Base-by-base conservation (phyloP, 208 protist species). In the Trypanosoma brucei region DNA sequence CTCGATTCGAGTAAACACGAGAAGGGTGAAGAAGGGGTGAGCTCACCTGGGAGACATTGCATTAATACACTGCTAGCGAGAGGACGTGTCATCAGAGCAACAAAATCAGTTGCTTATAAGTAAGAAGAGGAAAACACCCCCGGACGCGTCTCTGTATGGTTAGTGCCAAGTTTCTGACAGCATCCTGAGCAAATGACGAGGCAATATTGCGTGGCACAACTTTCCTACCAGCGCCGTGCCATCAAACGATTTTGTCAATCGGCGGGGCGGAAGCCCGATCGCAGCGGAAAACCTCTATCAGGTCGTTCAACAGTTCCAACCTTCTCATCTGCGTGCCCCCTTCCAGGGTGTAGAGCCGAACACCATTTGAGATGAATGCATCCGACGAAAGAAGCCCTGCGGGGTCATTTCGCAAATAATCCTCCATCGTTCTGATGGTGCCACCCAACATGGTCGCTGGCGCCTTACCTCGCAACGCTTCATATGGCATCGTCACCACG, bases 271-370 rank as follows among this genome's bases (percentile, higher is more conserved):
- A 83, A 3, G 71, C 56, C 2, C 72, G 59, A 36, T 91, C 84
- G 39, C 75, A 87, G 6, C 82, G 74, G 59, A 88, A 91, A 13
- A 86, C 78, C 65, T 94, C 88, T 31, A 94, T n/a, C 55, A 94
- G 53, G 59, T 86, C 75, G 4, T 69, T 64, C 59, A 94, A 39
- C 8, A 70, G 46, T 6, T 81, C 76, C 66, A 91, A 49, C 42
- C 82, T 79, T 8, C 60, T 66, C 40, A 63, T 54, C 31, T 70
- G 75, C 48, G 83, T 76, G 50, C 57, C 48, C 3, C 80, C 82
- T 39, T 76, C 75, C 45, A 94, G 73, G 22, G 83, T 86, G 69
- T 94, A 94, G 52, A 91, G 67, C 8, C 88, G 88, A n/a, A 84
- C 81, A 66, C 78, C 64, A 50, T 86, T 83, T n/a, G 71, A 68